phyloP scores from a whole-genome alignment of 73 alveolate species.

The Tetrahymena borealis region DNA sequence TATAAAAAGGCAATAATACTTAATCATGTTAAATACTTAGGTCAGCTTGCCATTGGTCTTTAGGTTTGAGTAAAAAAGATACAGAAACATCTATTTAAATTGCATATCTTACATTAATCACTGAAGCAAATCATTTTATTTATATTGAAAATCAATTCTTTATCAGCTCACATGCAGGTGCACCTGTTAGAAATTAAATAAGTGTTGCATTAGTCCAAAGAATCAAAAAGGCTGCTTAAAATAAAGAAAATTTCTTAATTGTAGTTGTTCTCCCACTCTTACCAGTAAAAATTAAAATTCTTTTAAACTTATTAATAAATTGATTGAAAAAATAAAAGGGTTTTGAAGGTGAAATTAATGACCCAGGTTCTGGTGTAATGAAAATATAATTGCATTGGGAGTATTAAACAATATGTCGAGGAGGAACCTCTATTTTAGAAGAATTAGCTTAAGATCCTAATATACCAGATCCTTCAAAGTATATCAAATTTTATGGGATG shows the following conservation, averaged over 20 bases:
- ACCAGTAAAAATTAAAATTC: constrained; percentile 41
- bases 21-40: constrained; percentile 41
- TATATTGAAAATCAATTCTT: constrained; percentile 92
- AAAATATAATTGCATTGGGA: constrained; percentile 70
- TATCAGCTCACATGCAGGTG: constrained; percentile 54
- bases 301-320: neutral
- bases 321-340: constrained; percentile 40
- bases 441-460: constrained; percentile 56
- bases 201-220: constrained; percentile 69
- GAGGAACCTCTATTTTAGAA: constrained; percentile 59
- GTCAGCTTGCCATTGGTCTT: constrained; percentile 77
- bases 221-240: constrained; percentile 62
- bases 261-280: constrained; percentile 77
- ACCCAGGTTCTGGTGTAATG: constrained; percentile 41
- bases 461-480: constrained; percentile 67
- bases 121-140: constrained; percentile 63
- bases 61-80: constrained; percentile 56
- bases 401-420: constrained; percentile 65
- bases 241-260: constrained; percentile 65
- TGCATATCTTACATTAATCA: constrained; percentile 76
- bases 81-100: constrained; percentile 73
- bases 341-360: constrained; percentile 85
- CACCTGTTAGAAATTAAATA: constrained; percentile 63
- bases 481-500: constrained; percentile 75
- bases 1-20: neutral